Evolutionary conservation across 1,284 basidiomycete genomes (phyloP).

Genomic region (Garcileccinum viscosum): DNA sequence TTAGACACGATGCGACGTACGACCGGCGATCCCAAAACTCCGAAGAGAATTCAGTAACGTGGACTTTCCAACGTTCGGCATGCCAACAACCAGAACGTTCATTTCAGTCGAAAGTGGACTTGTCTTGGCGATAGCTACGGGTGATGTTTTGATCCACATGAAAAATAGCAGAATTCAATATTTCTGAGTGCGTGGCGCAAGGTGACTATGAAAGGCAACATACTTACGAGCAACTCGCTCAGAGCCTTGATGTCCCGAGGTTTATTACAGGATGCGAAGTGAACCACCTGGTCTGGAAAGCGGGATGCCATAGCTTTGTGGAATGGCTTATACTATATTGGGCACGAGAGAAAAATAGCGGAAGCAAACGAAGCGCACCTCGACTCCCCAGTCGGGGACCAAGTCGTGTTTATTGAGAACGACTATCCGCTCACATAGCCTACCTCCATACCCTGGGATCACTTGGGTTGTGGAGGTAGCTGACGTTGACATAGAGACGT

Average conservation of each 20-base stretch:
- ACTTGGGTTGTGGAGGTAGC: slow-evolving; percentile 8
- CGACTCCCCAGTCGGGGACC: slow-evolving; percentile 83
- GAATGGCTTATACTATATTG: slow-evolving; percentile 61
- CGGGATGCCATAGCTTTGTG: slow-evolving; percentile 67
- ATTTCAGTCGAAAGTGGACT: slow-evolving; percentile 74
- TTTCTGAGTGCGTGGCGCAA: slow-evolving; percentile 8
- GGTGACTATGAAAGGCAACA: slow-evolving; percentile 41
- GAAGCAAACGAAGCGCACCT: slow-evolving; percentile 56
- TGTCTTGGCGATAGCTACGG: slow-evolving; percentile 69
- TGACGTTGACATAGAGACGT: slow-evolving; percentile 43
- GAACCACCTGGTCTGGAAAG: slow-evolving; percentile 68
- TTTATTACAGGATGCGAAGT: slow-evolving; percentile 76
- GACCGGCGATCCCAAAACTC: slow-evolving; percentile 85
- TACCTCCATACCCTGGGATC: slow-evolving; percentile 33
- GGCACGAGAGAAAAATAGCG: slow-evolving; percentile 9
- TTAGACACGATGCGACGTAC: slow-evolving; percentile 52
- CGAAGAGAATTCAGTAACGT: slow-evolving; percentile 92
- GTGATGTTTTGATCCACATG: slow-evolving; percentile 2
- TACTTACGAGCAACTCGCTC: slow-evolving; percentile 74
- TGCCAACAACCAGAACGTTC: slow-evolving; percentile 91
- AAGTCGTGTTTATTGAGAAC: slow-evolving; percentile 95
- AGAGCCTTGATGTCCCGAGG: slow-evolving; percentile 67
- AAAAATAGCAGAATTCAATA: background rate
- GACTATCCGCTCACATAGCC: slow-evolving; percentile 82
- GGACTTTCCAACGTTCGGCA: slow-evolving; percentile 99